Percentiles rank a stretch among this genome's conserved stretches.
Evolutionary conservation across 2,329 filamentous ascomycete genomes (phyloP).

Genomic region (Penicillium sp.): DNA sequence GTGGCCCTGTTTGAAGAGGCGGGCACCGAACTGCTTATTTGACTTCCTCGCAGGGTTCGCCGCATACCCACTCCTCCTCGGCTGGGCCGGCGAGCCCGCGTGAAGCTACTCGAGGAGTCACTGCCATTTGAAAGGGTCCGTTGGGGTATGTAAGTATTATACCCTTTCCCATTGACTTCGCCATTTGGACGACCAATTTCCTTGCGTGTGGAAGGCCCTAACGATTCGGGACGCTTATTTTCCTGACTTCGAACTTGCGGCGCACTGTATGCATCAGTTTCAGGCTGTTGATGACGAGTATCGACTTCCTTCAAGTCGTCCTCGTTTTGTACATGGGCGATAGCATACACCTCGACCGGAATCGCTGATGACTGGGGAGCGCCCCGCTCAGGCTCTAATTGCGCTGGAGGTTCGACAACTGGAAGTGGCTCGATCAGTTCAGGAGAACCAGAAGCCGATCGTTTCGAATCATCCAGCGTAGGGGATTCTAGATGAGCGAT

Average conservation of each 20-base stretch:
- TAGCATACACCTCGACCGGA: constrained; percentile 24
- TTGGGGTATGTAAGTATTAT: constrained; percentile 38
- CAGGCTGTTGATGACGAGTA: neutral
- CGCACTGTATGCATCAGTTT: neutral
- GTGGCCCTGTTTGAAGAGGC: constrained; percentile 56
- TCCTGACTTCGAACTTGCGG: constrained; percentile 11
- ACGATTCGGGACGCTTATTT: constrained; percentile 30
- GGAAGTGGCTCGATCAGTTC: constrained; percentile 21
- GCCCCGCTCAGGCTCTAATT: neutral
- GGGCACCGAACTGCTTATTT: constrained; percentile 41
- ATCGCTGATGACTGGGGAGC: constrained; percentile 14
- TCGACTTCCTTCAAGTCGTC: constrained; percentile 4
- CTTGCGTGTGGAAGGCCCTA: constrained; percentile 28
- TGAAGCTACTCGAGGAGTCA: constrained; percentile 77
- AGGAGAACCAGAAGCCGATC: constrained; percentile 26
- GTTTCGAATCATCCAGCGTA: constrained; percentile 21
- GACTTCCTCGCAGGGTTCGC: constrained; percentile 69
- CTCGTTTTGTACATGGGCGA: constrained; percentile 19
- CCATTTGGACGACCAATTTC: constrained; percentile 16
- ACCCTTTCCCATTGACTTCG: constrained; percentile 15
- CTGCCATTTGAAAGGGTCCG: constrained; percentile 69
- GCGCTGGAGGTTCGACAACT: constrained; percentile 22
- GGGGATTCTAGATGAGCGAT: constrained; percentile 30
- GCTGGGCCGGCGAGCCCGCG: constrained; percentile 60
- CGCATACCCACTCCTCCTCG: constrained; percentile 65